phyloP scores from a whole-genome alignment of 169 alveolate genomes.

The Ichthyophthirius multifiliis region DNA sequence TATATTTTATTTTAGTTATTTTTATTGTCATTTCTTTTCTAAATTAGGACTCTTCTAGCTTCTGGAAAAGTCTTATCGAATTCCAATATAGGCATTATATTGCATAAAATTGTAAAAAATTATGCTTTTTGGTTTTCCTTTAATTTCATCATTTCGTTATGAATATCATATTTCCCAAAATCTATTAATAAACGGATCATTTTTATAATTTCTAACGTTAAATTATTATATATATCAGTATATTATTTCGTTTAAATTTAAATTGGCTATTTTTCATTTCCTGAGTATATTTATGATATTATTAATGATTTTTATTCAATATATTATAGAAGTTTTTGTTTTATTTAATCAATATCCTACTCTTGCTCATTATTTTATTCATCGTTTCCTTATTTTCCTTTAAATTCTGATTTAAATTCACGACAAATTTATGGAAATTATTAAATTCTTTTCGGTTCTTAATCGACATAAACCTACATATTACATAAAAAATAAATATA shows the following conservation, averaged over 20 bases:
- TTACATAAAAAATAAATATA: background rate
- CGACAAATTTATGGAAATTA: constrained; percentile 35
- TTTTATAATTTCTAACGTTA: constrained; percentile 38
- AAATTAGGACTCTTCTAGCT: constrained; percentile 15
- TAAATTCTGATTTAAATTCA: background rate
- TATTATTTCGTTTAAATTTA: background rate
- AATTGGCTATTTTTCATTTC: too few species aligned
- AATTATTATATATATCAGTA: constrained; percentile 19
- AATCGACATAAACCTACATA: constrained; percentile 19
- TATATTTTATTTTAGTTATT: background rate
- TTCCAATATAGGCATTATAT: constrained; percentile 20
- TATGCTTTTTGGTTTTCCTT: background rate
- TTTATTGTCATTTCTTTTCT: constrained; percentile 31
- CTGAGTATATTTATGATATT: background rate
- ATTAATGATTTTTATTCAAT: background rate
- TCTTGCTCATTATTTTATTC: background rate
- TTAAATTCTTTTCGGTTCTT: constrained; percentile 37
- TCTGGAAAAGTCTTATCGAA: constrained; percentile 46
- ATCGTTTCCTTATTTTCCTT: background rate
- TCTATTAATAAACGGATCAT: constrained; percentile 11
- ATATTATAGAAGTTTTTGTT: background rate
- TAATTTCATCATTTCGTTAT: background rate
- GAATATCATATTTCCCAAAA: constrained; percentile 31
- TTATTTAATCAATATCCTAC: constrained; percentile 1
- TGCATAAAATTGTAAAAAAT: constrained; percentile 14